Evolutionary conservation across 192 early-diverging fungal species (phyloP), one percentile per base, ranked within the genome.

Genomic region (Chytriomyces hyalinus): DNA sequence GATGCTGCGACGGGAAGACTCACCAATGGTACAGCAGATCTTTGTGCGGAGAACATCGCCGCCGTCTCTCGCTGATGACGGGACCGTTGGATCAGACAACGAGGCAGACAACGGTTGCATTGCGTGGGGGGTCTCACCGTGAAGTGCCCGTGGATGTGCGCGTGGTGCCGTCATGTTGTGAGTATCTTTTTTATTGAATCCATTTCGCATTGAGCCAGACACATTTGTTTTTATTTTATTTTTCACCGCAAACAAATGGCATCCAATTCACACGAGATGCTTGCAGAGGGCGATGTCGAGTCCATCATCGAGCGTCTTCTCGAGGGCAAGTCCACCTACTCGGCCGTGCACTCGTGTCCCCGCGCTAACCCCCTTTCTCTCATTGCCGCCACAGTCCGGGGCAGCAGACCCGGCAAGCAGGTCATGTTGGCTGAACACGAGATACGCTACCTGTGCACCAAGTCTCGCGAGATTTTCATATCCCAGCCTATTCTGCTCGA

Each of bases 371-470:
- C 45, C 5, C 13, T 13, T 48, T 48, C 28, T 57, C 53, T 57
- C 53, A n/a, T 4, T 36, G 3, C 11, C 28, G 63, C 15, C 11
- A 47, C 81, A 98, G 97, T 98, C 51, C 87, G 97, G 76, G 97
- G 97, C 77, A 92, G 92, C 79, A 89, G 97, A 77, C 97, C 97
- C 53, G 97, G 97, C 47, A 96, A 97, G 83, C 96, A 97, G 85
- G 96, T 98, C 6, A 94, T 95, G 80, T 90, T 98, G 43, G 91
- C 89, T 59, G 97, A 98, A 83, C 85, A 94, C 73, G 97, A 98
- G 87, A 97, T 98, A 83, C 91, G 93, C 69, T 97, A 88, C 84
- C 89, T 98, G 50, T 97, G 96, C 86, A 92, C 90, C 69, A 95
- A 92, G 67, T 92, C 94, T 43, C 90, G 97, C 57, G 97, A 98